These are phyloP conservation scores for Sporothrix mexicana DNA, from an alignment of 2,329 filamentous ascomycete species.

Conservation along the genomic window DNA sequence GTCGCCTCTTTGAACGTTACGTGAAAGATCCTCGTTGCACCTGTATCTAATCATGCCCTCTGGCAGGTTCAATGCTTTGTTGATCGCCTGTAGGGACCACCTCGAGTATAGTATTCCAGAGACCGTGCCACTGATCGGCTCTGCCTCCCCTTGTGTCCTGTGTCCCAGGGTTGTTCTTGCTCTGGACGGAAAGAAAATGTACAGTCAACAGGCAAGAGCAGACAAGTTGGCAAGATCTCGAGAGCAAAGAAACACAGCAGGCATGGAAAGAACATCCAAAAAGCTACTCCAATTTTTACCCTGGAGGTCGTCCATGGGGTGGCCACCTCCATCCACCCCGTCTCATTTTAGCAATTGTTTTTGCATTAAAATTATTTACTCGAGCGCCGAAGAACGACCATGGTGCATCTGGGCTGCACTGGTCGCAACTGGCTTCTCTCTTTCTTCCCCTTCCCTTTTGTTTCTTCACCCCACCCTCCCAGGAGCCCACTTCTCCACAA, in stretches of 20 bases:
- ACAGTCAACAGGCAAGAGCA: background rate
- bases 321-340: background rate
- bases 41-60: background rate
- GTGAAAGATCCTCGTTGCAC: too few species aligned
- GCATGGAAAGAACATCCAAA: background rate
- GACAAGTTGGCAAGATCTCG: background rate
- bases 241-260: background rate
- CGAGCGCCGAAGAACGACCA: constrained; percentile 31
- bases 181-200: background rate
- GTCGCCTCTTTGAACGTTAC: too few species aligned
- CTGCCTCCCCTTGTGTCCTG: background rate
- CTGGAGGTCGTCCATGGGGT: background rate
- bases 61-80: background rate
- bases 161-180: background rate
- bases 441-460: background rate
- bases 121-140: background rate
- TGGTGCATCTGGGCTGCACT: constrained; percentile 16
- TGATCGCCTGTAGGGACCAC: background rate
- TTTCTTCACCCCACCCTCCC: constrained; percentile 23
- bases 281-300: constrained; percentile 15
- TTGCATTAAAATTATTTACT: background rate
- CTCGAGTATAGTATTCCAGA: background rate
- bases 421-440: background rate
- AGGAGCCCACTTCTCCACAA: background rate
- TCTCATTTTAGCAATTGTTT: background rate